Evolutionary conservation across 1,284 basidiomycete genomes (phyloP), one percentile per base, ranked within the genome.

Genomic region (Ceratobasidium theobromae): DNA sequence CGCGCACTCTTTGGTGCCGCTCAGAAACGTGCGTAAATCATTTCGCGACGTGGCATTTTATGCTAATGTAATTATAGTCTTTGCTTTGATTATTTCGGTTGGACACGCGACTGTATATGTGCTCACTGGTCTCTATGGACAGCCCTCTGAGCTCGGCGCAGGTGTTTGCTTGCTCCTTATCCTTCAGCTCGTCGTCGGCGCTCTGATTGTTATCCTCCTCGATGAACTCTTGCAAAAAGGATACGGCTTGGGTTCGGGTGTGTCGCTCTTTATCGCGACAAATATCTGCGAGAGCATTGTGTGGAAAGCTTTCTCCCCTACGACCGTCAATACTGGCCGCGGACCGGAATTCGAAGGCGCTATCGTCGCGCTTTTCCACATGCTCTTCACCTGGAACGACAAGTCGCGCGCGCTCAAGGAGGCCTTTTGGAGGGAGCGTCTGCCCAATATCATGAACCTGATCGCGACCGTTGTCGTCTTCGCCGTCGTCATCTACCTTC

Each of bases 241-340:
- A 65, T 98, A 99, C 78, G 96, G 96, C 77, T 91, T 99, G 68
- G 96, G 96, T 66, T 97, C 94, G 1, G 96, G 96, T 74, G 98
- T 99, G 78, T 97, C 95, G 67, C 89, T 98, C 70, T 99, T 98
- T 84, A 98, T 98, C 73, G 96, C 96, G 3, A 98, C 96, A 79
- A 99, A 98, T 84, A 98, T 98, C 72, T 99, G 97, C 79, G 96
- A 99, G 79, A 93, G 91, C 68, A 99, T 99, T 80, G 87, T 98
- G 74, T 99, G 96, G 96, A 99, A 99, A 77, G 96, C 95, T 1
- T 98, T 99, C 80, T 96, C 93, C 2, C 97, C 96, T 30, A 98
- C 95, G 33, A 98, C 96, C 52, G 80, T 98, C 80, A 99, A 99
- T 85, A 98, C 95, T 27, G 96, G 96, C 58, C 92, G 95, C 72